Base-by-base conservation (phyloP, 768 basidiomycete species). In the Lactarius sanguifluus region DNA sequence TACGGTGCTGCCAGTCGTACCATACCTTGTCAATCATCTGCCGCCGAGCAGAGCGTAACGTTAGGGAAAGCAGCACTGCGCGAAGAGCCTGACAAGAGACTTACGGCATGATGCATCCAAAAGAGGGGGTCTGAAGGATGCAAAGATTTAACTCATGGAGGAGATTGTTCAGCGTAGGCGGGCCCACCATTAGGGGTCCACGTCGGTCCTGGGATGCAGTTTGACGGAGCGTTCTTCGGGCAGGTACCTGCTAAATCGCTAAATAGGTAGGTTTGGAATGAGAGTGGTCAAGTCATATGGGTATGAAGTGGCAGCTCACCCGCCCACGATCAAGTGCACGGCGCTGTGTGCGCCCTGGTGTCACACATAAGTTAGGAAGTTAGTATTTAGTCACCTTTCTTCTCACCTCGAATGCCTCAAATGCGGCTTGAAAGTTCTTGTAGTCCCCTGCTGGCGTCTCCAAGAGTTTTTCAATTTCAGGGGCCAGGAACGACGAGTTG, bases 1-100 rank as follows among this genome's bases (percentile, higher is more conserved):
- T 47, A 9, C 62, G 63, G 59, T 66, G 61, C 58, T 79, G 78
- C 78, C 78, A 78, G 59, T 78, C 74, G 62, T 57, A 77, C 78
- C 78, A 79, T 20, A 78, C 63, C 62, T 77, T 77, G 67, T 78
- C 78, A 59, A 79, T 69, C 77, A 77, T 78, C 75, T 75, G 64
- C 43, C 28, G 12, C 6, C 61, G 18, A 36, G 40, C 20, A n/a
- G 1, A 18, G 20, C 25, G 32, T 18, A 23, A 30, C 5, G 6
- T 52, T 5, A 52, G 5, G 23, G 50, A 15, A 25, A 9, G 3
- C 20, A 34, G 20, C 23, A 50, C 13, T 5, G 16, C 6, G 16
- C 32, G 30, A n/a, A 15, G 25, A 25, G 5, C n/a, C 38, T 30
- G 13, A 12, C 10, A 55, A 10, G 13, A 18, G n/a, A 25, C 74